Evolutionary conservation across 169 alveolate genomes (phyloP).

Genomic region (Pseudocohnilembus persalinus): DNA sequence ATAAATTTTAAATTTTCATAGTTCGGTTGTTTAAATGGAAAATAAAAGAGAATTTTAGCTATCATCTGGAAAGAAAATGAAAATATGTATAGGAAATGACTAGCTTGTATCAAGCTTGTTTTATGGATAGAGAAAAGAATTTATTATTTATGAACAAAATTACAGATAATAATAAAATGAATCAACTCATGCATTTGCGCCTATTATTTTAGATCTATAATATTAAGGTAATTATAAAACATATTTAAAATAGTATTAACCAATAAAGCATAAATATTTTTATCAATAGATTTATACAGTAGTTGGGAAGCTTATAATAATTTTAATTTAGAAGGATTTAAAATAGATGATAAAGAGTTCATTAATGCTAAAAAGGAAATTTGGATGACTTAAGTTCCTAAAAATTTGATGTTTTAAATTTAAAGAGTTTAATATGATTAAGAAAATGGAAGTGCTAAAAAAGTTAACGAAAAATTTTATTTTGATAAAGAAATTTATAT

Average conservation of each 20-base stretch:
- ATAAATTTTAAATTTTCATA: no score
- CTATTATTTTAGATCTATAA: not conserved
- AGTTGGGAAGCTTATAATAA: conserved; percentile 26
- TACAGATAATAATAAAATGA: not conserved
- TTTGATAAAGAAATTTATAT: conserved; percentile 23
- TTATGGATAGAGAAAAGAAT: not conserved
- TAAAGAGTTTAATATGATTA: conserved; percentile 16
- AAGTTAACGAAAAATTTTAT: not conserved
- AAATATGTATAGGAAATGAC: not conserved
- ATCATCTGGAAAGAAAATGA: not conserved
- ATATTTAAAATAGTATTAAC: conserved; percentile 1
- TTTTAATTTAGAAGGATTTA: conserved; percentile 12
- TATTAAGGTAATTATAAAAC: conserved; percentile 5
- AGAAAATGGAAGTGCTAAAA: conserved; percentile 21
- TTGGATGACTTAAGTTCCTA: conserved; percentile 16
- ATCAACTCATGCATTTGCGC: not conserved
- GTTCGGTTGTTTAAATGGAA: no score
- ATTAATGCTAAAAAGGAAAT: conserved; percentile 9
- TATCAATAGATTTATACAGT: not conserved
- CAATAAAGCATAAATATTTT: not conserved
- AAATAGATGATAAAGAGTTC: not conserved
- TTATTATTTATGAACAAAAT: not conserved
- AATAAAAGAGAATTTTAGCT: not conserved
- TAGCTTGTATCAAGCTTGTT: not conserved
- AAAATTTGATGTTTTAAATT: conserved; percentile 23